Conservation (phyloP, 306 rosid genomes). For the Gillenia trifoliata region DNA sequence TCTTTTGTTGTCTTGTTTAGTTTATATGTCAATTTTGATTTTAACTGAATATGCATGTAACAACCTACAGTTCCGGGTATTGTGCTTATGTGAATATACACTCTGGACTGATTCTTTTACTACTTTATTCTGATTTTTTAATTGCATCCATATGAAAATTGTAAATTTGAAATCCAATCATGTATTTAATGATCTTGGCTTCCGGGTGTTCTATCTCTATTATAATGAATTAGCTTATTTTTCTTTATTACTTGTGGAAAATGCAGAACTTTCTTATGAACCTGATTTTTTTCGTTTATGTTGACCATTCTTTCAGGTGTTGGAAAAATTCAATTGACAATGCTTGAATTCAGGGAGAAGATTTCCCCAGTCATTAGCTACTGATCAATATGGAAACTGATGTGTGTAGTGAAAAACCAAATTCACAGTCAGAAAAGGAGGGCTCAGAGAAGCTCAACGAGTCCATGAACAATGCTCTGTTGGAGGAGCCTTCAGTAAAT, state of each 20-base stretch:
- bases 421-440: slow-evolving; percentile 7
- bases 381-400: slow-evolving; percentile 13
- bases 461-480: background rate
- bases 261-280: background rate
- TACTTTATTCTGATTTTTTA: background rate
- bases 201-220: background rate
- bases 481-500: background rate
- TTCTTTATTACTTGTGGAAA: background rate
- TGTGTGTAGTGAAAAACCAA: background rate
- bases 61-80: background rate
- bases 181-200: background rate
- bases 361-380: background rate
- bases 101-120: background rate
- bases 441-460: slow-evolving; percentile 1
- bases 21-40: background rate
- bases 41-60: background rate
- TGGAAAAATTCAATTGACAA: background rate
- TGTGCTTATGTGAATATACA: background rate
- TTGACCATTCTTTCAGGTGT: background rate
- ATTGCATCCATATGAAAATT: background rate
- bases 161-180: background rate
- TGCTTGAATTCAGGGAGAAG: background rate
- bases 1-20: background rate
- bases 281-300: background rate
- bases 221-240: background rate